phyloP scores from a whole-genome alignment of 345 rosid genomes.

The Salix purpurea region DNA sequence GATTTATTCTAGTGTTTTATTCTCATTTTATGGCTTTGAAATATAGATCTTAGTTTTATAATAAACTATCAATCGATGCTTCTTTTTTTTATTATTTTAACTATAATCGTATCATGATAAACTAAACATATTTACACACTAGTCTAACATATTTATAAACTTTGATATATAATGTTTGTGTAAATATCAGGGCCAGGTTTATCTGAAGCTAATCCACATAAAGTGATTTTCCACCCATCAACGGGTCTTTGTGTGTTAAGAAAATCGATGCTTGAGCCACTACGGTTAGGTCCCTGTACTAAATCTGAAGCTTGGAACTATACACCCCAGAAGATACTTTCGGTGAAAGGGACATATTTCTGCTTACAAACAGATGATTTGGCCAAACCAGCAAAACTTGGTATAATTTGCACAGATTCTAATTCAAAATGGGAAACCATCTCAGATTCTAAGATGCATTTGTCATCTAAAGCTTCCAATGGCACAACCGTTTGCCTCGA shows the following conservation, averaged over 20 bases:
- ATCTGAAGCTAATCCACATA: slow-evolving; percentile 44
- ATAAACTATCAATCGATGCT: too few species aligned
- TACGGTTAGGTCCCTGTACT: slow-evolving; percentile 61
- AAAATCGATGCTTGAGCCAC: slow-evolving; percentile 35
- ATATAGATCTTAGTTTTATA: too few species aligned
- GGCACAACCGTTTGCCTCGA: slow-evolving; percentile 65
- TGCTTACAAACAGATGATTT: slow-evolving; percentile 56
- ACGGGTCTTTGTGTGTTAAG: slow-evolving; percentile 70
- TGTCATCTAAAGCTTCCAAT: slow-evolving; percentile 40
- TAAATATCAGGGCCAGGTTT: slow-evolving; percentile 65
- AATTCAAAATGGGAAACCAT: slow-evolving; percentile 58
- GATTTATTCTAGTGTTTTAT: too few species aligned
- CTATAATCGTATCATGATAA: too few species aligned
- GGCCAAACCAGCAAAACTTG: slow-evolving; percentile 43
- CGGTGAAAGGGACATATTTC: slow-evolving; percentile 48
- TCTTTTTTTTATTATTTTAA: too few species aligned
- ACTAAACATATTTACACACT: too few species aligned
- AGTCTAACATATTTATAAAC: too few species aligned
- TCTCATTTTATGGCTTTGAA: too few species aligned
- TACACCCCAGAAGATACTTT: slow-evolving; percentile 39
- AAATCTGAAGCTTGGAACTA: slow-evolving; percentile 76
- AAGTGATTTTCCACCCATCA: slow-evolving; percentile 69
- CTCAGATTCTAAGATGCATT: slow-evolving; percentile 82
- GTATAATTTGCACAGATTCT: slow-evolving; percentile 38
- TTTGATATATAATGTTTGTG: not conserved